Base-by-base conservation (phyloP, 2,329 filamentous ascomycete genomes). In the Didymella exigua region DNA sequence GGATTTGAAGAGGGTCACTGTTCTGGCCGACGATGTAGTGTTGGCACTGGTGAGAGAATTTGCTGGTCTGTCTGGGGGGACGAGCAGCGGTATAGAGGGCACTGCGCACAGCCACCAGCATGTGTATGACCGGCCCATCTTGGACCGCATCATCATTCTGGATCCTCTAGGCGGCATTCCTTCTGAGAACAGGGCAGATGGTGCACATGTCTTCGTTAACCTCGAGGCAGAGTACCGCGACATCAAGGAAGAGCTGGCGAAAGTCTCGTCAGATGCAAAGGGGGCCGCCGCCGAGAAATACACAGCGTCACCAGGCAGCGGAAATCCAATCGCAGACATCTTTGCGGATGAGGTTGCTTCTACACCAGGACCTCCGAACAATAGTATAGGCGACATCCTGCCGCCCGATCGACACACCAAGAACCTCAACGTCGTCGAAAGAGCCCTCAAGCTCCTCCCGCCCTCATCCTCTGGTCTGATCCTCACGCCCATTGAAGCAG, bases 131-230 rank as follows among this genome's bases (percentile, higher is more conserved):
- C 64, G 62, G 37, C 65, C 64, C 6, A 59, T 70, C 75, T 77
- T 99, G 5, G 93, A 98, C 70, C 85, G 93, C 30, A 81, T 99
- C 36, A 96, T 99, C 58, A 79, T 99, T 24, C 81, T 99, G 6
- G 95, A 99, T 72, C 87, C 90, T 0, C 77, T 92, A 0, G 95
- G 95, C 3, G 93, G 92, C 0, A 91, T 93, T 40, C 95, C 95
- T 0, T 90, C 55, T 72, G 82, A 65, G 76, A 82, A 71, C 73
- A 83, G 61, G 78, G 83, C 38, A 77, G 89, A 74, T 63, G 84
- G 82, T 45, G 84, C 89, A 2, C 89, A 95, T 71, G 85, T 95
- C 7, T 98, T 97, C 70, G 85, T 99, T 70, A 99, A 99, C 66
- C 82, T 99, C 52, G 89, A 96, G 69, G 92, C 98, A 69, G 93